Evolutionary conservation across 352 stramenopile genomes (phyloP).

Genomic region (Globisporangium irregulare): DNA sequence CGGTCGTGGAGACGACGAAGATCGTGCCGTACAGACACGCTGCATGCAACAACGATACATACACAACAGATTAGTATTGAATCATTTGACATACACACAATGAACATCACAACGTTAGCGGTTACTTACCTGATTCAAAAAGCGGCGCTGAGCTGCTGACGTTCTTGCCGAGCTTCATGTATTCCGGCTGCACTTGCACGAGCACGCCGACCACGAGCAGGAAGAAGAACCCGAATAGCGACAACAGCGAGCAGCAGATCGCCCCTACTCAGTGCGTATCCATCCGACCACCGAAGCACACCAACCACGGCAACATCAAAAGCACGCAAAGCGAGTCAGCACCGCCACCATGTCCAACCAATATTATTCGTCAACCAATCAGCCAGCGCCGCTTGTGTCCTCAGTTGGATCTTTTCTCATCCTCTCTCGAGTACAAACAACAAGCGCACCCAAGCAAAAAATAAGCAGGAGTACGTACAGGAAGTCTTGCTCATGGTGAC

Average conservation of each 20-base stretch:
- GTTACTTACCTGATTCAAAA: conserved; percentile 47
- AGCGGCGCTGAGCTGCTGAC: conserved; percentile 59
- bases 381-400: background rate
- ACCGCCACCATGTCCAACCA: background rate
- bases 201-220: conserved; percentile 60
- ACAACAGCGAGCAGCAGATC: conserved; percentile 74
- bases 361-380: background rate
- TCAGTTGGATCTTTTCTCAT: conserved; percentile 8
- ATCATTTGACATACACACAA: background rate
- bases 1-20: conserved; percentile 61
- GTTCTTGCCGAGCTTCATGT: conserved; percentile 81
- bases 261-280: conserved; percentile 34
- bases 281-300: background rate
- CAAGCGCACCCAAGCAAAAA: background rate
- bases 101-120: background rate
- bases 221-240: conserved; percentile 74
- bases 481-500: conserved; percentile 33
- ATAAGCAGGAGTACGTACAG: conserved; percentile 23
- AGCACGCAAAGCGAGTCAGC: background rate
- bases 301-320: background rate
- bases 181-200: conserved; percentile 75
- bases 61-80: background rate
- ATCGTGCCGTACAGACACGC: conserved; percentile 67
- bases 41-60: conserved; percentile 12
- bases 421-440: background rate